Conservation (phyloP, 1,284 basidiomycete genomes). For the Pseudozyma hubeiensis region DNA sequence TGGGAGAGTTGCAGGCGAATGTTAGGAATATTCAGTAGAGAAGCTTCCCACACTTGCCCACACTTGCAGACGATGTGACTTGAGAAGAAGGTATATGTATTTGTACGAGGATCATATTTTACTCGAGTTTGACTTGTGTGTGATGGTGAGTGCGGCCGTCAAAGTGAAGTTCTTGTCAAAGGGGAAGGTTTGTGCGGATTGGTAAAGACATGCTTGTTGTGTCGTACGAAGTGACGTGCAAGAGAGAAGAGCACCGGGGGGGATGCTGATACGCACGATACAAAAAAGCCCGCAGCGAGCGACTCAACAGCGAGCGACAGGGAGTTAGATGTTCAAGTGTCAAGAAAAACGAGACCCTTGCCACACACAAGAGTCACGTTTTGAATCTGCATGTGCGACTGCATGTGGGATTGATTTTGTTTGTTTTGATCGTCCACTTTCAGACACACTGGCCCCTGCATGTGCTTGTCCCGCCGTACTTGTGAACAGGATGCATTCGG, state of each 20-base stretch:
- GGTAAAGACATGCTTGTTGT: no score
- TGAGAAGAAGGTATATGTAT: not conserved
- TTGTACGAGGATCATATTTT: not conserved
- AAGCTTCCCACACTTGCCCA: no score
- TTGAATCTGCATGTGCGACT: no score
- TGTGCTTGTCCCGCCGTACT: not conserved
- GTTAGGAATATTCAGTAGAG: slow-evolving; percentile 15
- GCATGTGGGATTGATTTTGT: slow-evolving; percentile 2
- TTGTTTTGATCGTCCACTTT: slow-evolving; percentile 21
- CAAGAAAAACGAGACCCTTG: not conserved
- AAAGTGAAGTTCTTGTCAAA: no score
- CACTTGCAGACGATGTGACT: not conserved
- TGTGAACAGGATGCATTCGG: not conserved
- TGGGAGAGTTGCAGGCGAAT: slow-evolving; percentile 47
- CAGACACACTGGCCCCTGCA: not conserved
- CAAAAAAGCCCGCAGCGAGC: no score
- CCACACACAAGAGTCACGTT: not conserved
- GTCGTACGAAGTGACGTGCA: no score
- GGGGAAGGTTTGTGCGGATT: no score
- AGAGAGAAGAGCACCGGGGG: no score
- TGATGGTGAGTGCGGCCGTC: no score
- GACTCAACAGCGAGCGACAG: no score
- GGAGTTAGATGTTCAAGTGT: slow-evolving; percentile 2
- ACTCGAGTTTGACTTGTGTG: not conserved
- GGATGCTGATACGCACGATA: not conserved